Conservation (phyloP, 2,329 filamentous ascomycete species). For the Diaporthe longicolla region DNA sequence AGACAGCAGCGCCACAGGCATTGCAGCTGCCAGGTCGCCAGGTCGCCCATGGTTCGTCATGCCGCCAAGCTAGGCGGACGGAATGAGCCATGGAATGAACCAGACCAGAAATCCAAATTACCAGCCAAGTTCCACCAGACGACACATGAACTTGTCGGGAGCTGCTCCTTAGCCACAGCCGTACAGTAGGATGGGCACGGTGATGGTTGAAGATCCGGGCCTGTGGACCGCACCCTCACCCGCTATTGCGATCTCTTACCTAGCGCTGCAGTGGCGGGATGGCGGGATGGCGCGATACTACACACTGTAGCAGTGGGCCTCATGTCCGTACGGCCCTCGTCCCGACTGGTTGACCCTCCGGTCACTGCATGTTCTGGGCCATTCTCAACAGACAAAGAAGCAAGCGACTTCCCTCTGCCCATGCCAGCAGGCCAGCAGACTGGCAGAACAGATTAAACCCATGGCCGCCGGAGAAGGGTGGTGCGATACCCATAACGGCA, state of each 20-base stretch:
- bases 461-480: conserved; percentile 4
- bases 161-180: conserved; percentile 1
- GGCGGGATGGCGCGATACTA: conserved; percentile 32
- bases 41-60: conserved; percentile 4
- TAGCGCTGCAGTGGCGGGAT: conserved; percentile 34
- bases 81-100: conserved; percentile 19
- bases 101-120: conserved; percentile 11
- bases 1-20: neutral
- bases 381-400: conserved; percentile 12
- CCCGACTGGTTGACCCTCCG: conserved; percentile 20
- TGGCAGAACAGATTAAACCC: conserved; percentile 1
- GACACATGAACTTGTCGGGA: conserved; percentile 13
- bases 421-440: neutral
- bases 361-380: conserved; percentile 22
- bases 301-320: conserved; percentile 33
- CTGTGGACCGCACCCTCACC: conserved; percentile 1
- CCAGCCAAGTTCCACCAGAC: conserved; percentile 4
- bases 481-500: neutral
- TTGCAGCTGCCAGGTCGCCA: neutral
- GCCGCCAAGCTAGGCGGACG: conserved; percentile 25
- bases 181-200: conserved; percentile 20
- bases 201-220: conserved; percentile 17
- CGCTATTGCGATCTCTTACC: conserved; percentile 30
- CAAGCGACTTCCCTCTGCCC: neutral
- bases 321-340: conserved; percentile 25